phyloP scores from a whole-genome alignment of 345 rosid species.

The Salix purpurea region DNA sequence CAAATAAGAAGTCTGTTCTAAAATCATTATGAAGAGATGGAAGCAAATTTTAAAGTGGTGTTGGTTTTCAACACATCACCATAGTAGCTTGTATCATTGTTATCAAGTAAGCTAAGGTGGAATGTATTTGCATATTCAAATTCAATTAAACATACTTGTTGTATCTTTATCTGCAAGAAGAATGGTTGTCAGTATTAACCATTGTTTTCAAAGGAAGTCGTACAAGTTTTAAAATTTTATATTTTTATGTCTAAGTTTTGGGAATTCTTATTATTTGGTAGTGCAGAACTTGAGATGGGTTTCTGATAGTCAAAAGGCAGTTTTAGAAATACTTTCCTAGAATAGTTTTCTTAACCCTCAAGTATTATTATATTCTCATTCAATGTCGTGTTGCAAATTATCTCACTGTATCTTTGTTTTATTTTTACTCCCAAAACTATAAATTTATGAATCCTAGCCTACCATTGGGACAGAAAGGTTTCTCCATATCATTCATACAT shows the following conservation, averaged over 20 bases:
- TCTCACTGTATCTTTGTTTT: too few species aligned
- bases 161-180: neutral
- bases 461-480: too few species aligned
- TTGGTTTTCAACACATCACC: neutral
- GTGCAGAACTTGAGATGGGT: neutral
- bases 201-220: neutral
- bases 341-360: too few species aligned
- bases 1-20: too few species aligned
- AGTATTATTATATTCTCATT: too few species aligned
- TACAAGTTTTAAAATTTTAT: neutral
- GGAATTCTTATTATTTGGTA: neutral
- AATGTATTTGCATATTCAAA: neutral
- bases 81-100: neutral
- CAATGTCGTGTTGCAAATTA: too few species aligned
- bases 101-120: neutral
- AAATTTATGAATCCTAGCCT: too few species aligned
- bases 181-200: neutral
- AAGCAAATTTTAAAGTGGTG: too few species aligned
- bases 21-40: too few species aligned
- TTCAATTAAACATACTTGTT: neutral
- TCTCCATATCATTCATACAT: too few species aligned
- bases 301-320: neutral
- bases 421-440: too few species aligned
- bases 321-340: too few species aligned
- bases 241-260: neutral